Evolutionary conservation across 768 basidiomycete species (phyloP), one percentile per base, ranked within the genome.

Genomic region (Auriscalpium microsporum): DNA sequence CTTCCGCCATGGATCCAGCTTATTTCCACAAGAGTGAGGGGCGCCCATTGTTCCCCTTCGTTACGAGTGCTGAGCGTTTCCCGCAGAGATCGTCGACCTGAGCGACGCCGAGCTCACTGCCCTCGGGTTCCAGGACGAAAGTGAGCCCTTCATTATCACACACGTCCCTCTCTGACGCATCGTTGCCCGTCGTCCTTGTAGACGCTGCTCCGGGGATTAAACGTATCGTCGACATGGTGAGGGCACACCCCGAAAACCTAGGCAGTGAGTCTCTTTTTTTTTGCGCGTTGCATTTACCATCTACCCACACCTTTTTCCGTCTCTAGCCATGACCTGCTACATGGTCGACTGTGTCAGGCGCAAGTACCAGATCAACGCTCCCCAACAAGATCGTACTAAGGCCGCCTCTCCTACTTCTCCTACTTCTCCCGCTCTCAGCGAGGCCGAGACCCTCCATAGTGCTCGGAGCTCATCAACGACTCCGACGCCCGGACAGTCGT

Each of bases 261-360:
- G 58, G 60, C 65, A 13, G 62, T 63, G 55, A 58, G 63, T 65
- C 57, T 59, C 28, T 28, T 7, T 58, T 59, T 59, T 58, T 45
- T 58, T 58, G 61, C 62, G 58, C 63, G 53, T 65, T 61, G 63
- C 66, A 60, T 45, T 62, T 64, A 58, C 61, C 61, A 59, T 56
- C 14, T 58, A 52, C 57, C 58, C 58, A 61, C 58, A 52, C 35
- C 48, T 47, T 62, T 52, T 55, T 62, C 45, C 33, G 46, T 63
- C 60, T 68, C 56, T 58, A 72, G 69, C 34, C 54, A 48, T 67
- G 46, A 66, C 65, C 48, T 63, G 62, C 54, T 70, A 66, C 59
- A 60, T 61, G 62, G 45, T 67, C 46, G 64, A 70, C 54, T 65
- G 63, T 57, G 38, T 67, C 48, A 61, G 50, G 11, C 63, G 55